Conservation (phyloP, 768 basidiomycete species). For the Naganishia vishniacii region DNA sequence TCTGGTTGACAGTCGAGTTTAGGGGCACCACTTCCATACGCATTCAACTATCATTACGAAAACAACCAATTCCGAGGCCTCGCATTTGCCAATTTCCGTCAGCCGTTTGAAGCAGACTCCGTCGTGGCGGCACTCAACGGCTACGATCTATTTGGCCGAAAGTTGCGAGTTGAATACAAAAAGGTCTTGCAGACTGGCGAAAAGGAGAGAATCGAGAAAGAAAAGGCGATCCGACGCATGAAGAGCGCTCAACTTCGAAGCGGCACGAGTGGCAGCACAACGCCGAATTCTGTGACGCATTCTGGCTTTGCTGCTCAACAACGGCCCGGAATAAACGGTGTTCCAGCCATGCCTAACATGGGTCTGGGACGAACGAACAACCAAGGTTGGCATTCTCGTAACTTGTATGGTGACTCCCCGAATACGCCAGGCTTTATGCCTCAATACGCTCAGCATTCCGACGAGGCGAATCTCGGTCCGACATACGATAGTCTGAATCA, state of each 20-base stretch:
- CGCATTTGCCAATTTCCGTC: slow-evolving; percentile 97
- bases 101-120: slow-evolving; percentile 82
- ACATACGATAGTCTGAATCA: background rate
- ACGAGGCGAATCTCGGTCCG: background rate
- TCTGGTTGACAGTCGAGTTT: slow-evolving; percentile 63
- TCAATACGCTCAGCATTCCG: background rate
- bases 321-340: slow-evolving; percentile 13
- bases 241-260: slow-evolving; percentile 80
- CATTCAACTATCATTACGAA: slow-evolving; percentile 98
- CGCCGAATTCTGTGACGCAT: slow-evolving; percentile 4
- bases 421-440: background rate
- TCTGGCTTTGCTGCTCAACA: slow-evolving; percentile 8
- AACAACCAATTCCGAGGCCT: slow-evolving; percentile 94
- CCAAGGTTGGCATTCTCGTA: slow-evolving; percentile 1
- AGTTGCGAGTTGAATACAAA: slow-evolving; percentile 97
- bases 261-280: slow-evolving; percentile 1
- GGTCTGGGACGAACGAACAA: background rate
- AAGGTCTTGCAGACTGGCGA: slow-evolving; percentile 98
- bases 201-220: slow-evolving; percentile 95
- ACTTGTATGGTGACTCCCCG: background rate
- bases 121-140: slow-evolving; percentile 75
- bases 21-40: slow-evolving; percentile 91
- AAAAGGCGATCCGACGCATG: slow-evolving; percentile 98
- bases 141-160: slow-evolving; percentile 63
- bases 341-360: slow-evolving; percentile 3